Percentiles rank a stretch among this genome's conserved stretches.
Conservation (phyloP, 2,329 filamentous ascomycete genomes). For the Colletotrichum simmondsii region DNA sequence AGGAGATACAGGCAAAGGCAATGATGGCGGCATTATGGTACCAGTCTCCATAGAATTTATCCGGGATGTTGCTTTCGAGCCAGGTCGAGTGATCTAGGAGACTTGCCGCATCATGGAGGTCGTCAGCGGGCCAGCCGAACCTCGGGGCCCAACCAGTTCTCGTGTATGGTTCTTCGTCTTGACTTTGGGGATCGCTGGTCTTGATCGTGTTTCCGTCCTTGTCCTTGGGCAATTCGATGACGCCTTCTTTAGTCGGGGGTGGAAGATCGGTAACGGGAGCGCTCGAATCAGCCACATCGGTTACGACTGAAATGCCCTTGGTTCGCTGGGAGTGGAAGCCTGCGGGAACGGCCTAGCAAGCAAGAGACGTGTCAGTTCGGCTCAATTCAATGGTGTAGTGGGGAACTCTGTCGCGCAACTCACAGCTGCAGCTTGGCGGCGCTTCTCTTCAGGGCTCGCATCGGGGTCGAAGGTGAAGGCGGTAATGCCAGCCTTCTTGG, state of each 20-base stretch:
- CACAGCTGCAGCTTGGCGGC: conserved; percentile 81
- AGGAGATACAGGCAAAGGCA: conserved; percentile 88
- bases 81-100: conserved; percentile 89
- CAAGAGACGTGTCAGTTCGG: conserved; percentile 26
- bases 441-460: conserved; percentile 86
- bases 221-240: conserved; percentile 65
- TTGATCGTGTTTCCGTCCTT: conserved; percentile 58
- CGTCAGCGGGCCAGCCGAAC: conserved; percentile 77
- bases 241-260: conserved; percentile 76
- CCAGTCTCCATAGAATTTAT: conserved; percentile 97
- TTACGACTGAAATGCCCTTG: conserved; percentile 77
- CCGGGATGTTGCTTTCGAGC: conserved; percentile 84
- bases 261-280: conserved; percentile 81
- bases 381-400: not conserved
- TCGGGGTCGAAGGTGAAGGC: conserved; percentile 91
- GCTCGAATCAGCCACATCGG: conserved; percentile 77
- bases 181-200: conserved; percentile 65
- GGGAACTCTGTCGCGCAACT: conserved; percentile 45
- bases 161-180: conserved; percentile 58
- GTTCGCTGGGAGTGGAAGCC: conserved; percentile 70
- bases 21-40: conserved; percentile 98
- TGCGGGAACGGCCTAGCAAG: conserved; percentile 67
- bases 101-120: conserved; percentile 69
- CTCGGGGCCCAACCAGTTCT: conserved; percentile 88
- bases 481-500: conserved; percentile 79